Evolutionary conservation across 176 grass and related monocot species (phyloP), one percentile per base, ranked within the genome.

Genomic region (Pharus latifolius): DNA sequence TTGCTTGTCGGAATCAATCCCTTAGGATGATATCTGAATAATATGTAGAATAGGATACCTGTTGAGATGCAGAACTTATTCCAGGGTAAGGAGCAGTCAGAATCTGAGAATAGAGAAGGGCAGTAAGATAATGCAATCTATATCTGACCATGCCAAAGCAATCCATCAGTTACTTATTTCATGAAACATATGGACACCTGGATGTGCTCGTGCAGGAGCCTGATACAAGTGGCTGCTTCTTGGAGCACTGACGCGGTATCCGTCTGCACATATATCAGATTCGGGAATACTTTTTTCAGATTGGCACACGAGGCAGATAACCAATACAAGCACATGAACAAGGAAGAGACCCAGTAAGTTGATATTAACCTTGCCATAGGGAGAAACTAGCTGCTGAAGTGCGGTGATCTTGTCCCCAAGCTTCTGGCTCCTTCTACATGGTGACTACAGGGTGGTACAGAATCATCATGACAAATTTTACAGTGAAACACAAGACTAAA

Each of bases 191-290:
- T 49, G 30, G 19, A 48, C 52, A 87, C 89, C 81, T 81, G 81
- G 63, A 91, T 91, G 56, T 84, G 81, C 35, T 75, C 69, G 78
- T 91, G 89, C 20, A 91, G 84, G 15, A 60, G 66, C 57, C 72
- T 78, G 63, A 91, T 91, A 73, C 80, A 91, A 26, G 82, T 25
- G 8, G 84, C 80, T 8, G 84, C 84, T 49, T 91, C 89, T 16
- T 91, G 89, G 47, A 91, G 89, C 24, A 91, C 89, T 11, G 89
- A 91, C 9, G 89, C 89, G 0, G 89, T 91, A 43, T 91, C 89
- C 10, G 89, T 88, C 89, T 91, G 73, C 65, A 51, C 23, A 37
- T 17, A 20, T 20, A 67, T 72, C 15, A 57, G 25, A 24, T 56
- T 67, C 70, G 60, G 34, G 55, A 46, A 26, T 1, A 6, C n/a